Conservation (phyloP, 257 asterid genomes). For the Mitragyna speciosa region DNA sequence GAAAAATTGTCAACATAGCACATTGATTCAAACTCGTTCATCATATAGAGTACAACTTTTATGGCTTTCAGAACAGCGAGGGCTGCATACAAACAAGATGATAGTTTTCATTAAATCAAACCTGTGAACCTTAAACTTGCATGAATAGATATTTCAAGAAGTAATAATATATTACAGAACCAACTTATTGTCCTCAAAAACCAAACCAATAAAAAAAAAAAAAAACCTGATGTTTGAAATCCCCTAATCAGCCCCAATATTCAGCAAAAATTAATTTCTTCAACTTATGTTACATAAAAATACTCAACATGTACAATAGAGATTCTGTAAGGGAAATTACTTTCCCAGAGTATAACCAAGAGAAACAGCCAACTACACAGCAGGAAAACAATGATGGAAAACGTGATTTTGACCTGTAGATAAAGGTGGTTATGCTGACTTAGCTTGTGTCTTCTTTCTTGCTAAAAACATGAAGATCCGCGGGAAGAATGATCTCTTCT, state of each 20-base stretch:
- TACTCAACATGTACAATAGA: constrained; percentile 18
- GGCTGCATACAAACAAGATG: not conserved
- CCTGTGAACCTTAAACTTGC: not conserved
- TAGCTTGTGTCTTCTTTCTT: constrained; percentile 41
- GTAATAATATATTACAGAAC: constrained; percentile 5
- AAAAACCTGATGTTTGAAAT: not conserved
- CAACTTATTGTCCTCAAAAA: constrained; percentile 13
- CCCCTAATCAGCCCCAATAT: constrained; percentile 3
- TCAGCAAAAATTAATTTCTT: not conserved
- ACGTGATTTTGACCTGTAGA: not conserved
- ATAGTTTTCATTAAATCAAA: not conserved
- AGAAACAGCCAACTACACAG: constrained; percentile 5
- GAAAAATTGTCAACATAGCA: not conserved
- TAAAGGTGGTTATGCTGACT: constrained; percentile 26
- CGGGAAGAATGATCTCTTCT: constrained; percentile 65
- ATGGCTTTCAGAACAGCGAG: not conserved
- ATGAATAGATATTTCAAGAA: constrained; percentile 1
- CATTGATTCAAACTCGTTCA: not conserved
- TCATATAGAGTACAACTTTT: not conserved
- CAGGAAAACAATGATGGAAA: not conserved
- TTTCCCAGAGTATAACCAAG: not conserved
- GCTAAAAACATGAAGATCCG: constrained; percentile 52
- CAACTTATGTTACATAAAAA: constrained; percentile 5
- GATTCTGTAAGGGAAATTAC: not conserved
- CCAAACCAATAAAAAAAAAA: not conserved